phyloP scores from a whole-genome alignment of 805 yeast species.

The Ogataea ganodermae region DNA sequence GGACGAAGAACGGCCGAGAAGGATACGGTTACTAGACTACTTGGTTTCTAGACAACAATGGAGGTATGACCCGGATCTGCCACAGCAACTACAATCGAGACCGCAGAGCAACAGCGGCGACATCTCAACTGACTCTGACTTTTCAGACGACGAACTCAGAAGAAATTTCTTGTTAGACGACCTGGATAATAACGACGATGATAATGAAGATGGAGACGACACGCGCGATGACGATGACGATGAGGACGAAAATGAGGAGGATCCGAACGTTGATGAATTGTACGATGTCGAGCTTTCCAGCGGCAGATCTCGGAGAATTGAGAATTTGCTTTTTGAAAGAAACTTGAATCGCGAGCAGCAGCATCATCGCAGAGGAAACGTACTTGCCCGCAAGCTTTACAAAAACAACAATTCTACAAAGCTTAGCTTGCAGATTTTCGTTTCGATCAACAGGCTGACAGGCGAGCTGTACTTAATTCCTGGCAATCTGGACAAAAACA shows the following conservation, averaged over 20 bases:
- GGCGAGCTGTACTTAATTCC: constrained; percentile 37
- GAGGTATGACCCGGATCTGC: constrained; percentile 18
- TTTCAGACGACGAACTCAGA: constrained; percentile 20
- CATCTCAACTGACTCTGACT: constrained; percentile 20
- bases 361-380: constrained; percentile 28
- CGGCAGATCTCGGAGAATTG: constrained; percentile 34
- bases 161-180: constrained; percentile 18
- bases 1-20: constrained; percentile 22
- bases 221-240: constrained; percentile 18
- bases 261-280: constrained; percentile 24
- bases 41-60: constrained; percentile 26
- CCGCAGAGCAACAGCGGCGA: constrained; percentile 17
- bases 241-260: constrained; percentile 26
- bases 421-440: constrained; percentile 29
- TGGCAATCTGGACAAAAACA: constrained; percentile 36
- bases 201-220: constrained; percentile 11
- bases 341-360: constrained; percentile 29
- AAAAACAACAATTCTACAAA: constrained; percentile 24
- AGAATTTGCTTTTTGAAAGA: constrained; percentile 31
- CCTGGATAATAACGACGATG: constrained; percentile 14
- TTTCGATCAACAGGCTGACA: constrained; percentile 34
- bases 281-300: constrained; percentile 31
- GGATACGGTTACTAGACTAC: constrained; percentile 24
- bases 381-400: constrained; percentile 31
- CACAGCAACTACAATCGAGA: constrained; percentile 16